Conservation (phyloP, 140 eudicot species). For the Ambrosia hybrid region DNA sequence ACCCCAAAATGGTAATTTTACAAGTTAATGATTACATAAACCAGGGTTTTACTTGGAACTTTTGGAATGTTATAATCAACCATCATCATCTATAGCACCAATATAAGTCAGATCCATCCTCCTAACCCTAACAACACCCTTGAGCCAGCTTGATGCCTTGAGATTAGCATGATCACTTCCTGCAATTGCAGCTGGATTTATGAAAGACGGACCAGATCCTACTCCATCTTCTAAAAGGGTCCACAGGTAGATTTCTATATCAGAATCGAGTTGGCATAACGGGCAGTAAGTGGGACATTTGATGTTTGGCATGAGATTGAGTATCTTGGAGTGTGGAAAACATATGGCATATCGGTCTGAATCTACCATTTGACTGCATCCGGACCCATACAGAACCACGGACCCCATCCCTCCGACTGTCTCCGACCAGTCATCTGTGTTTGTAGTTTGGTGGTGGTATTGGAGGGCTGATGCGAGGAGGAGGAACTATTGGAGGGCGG, state of each 20-base stretch:
- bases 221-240: slow-evolving; percentile 87
- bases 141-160: slow-evolving; percentile 83
- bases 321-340: slow-evolving; percentile 50
- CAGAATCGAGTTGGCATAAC: slow-evolving; percentile 50
- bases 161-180: slow-evolving; percentile 69
- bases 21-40: slow-evolving; percentile 29
- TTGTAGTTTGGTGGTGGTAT: no score
- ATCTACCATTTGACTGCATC: slow-evolving; percentile 79
- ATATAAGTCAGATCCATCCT: slow-evolving; percentile 85
- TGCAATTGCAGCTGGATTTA: slow-evolving; percentile 59
- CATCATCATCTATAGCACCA: slow-evolving; percentile 90
- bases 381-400: slow-evolving; percentile 26
- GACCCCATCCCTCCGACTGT: no score
- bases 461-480: no score
- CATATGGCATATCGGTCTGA: slow-evolving; percentile 87
- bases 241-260: slow-evolving; percentile 79
- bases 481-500: no score
- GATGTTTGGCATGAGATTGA: slow-evolving; percentile 75
- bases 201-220: slow-evolving; percentile 68
- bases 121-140: slow-evolving; percentile 88
- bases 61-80: slow-evolving; percentile 42
- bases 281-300: slow-evolving; percentile 46
- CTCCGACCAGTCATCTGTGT: no score
- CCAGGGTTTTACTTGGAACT: slow-evolving; percentile 31
- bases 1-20: slow-evolving; percentile 37